Base-by-base conservation (phyloP, 2,329 filamentous ascomycete species). In the Fusarium sp. region DNA sequence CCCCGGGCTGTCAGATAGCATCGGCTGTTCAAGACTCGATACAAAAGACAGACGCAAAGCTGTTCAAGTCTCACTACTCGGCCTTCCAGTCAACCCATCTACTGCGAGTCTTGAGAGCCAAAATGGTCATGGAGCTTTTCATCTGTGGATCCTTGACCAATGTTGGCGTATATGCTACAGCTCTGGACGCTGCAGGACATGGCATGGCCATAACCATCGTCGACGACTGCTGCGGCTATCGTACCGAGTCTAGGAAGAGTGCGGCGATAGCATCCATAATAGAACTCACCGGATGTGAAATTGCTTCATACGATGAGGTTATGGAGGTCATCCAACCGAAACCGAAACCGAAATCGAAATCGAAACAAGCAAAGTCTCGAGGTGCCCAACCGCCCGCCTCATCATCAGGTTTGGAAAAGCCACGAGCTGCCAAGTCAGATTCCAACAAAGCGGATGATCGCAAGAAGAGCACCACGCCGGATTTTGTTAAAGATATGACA, bases 81-180 rank as follows among this genome's bases (percentile, higher is more conserved):
- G 94, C 94, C 16, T 94, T 98, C 77, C 88, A 90, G 56, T 89
- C 88, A 11, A 93, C 91, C 0, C 86, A 88, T 51, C 84, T 98
- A 18, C 85, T 98, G 10, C 85, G 91, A 52, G 85, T 89, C n/a
- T 82, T 98, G 47, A 89, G 94, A n/a, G 90, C 90, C n/a, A 92
- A 90, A 69, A 90, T 98, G 71, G 89, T 97, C 62, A 97, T 94
- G 4, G 92, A 98, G 75, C 83, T 99, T 14, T 98, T 92, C 79
- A 88, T 98, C 25, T 97, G 93, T 75, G 96, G 96, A 24, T 91
- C 92, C 46, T 86, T 97, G 51, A 93, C 91, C 45, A 98, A 98
- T 75, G 84, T 97, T 37, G 94, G 94, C 32, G 90, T 98, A 48
- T 94, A 96, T 77, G 95, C 96, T 10, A 98, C 95, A 2, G 94